Base-by-base conservation (phyloP, 2,329 filamentous ascomycete genomes). In the Neocucurbitaria cava region DNA sequence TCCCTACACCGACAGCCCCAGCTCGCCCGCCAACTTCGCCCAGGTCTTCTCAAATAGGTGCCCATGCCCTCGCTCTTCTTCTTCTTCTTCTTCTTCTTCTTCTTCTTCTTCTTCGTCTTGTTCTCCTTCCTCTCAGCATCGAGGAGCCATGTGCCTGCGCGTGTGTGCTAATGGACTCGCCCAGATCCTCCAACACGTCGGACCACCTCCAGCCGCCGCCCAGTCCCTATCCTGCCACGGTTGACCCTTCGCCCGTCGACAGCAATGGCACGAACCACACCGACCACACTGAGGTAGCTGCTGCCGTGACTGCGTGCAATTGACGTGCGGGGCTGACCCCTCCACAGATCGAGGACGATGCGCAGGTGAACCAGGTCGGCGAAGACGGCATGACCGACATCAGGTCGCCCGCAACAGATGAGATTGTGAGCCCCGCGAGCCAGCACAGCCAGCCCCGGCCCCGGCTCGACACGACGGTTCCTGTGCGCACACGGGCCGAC, bases 221-320 rank as follows among this genome's bases (percentile, higher is more conserved):
- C 15, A 81, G 78, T 59, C 81, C 79, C 26, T 89, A 80, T 75
- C 85, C 71, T 83, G 86, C 76, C 82, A 89, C 58, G 62, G 88
- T 92, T 48, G 90, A 91, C 36, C 91, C 91, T 9, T 94, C 91
- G 17, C 91, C 91, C 7, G 90, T 94, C 21, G 92, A 92, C 46
- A 95, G 91, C 35, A 93, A 90, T 71, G 90, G 90, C 54, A 95
- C 91, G 21, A 89, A 89, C 67, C 88, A 85, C 35, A 94, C 91
- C 9, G 91, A 95, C 68, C 88, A 85, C 40, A 94, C 91, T 10
- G 91, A 95, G 65, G 73, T 77, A 70, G 33, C 36, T 17, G 43
- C 49, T 26, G 15, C n/a, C 26, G 38, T 38, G 13, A 31, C 23
- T 17, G 15, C 23, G 3, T 17, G 15, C 31, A 28, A 15, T n/a